A percentile compares a stretch with the other conserved stretches of the same genome.
Conservation (phyloP, 495 filamentous ascomycete genomes). For the Talaromyces borbonicus region DNA sequence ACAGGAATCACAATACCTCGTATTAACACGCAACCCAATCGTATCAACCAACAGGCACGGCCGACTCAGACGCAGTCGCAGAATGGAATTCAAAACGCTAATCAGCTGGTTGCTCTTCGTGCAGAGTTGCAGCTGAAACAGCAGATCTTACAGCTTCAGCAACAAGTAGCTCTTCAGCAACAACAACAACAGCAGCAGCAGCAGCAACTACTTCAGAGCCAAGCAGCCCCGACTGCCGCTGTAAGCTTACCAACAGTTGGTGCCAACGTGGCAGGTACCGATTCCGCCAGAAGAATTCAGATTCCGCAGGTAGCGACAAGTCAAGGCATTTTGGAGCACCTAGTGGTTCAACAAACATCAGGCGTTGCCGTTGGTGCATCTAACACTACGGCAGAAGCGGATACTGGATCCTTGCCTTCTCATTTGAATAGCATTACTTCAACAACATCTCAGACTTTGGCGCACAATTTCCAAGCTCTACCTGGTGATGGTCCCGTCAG, state of each 20-base stretch:
- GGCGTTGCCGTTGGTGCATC: not conserved
- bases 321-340: not conserved
- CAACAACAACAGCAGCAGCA: conserved; percentile 3
- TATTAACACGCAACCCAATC: not conserved
- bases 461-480: not conserved
- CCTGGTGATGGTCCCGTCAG: not conserved
- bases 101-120: not conserved
- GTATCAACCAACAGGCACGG: not conserved
- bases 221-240: not conserved
- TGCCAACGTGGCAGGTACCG: not conserved
- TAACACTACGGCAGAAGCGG: too few relatives aligned
- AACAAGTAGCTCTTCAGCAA: not conserved
- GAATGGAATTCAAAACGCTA: not conserved
- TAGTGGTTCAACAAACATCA: not conserved
- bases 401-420: too few relatives aligned
- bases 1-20: conserved; percentile 1
- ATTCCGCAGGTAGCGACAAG: not conserved
- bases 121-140: conserved; percentile 4
- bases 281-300: not conserved
- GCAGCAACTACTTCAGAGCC: not conserved
- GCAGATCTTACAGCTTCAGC: conserved; percentile 3
- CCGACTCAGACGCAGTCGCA: not conserved
- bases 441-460: not conserved
- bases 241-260: not conserved
- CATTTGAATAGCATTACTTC: not conserved